Evolutionary conservation across 129 eudicot genomes (phyloP), one percentile per base, ranked within the genome.

Genomic region (Artemisia tridentata): DNA sequence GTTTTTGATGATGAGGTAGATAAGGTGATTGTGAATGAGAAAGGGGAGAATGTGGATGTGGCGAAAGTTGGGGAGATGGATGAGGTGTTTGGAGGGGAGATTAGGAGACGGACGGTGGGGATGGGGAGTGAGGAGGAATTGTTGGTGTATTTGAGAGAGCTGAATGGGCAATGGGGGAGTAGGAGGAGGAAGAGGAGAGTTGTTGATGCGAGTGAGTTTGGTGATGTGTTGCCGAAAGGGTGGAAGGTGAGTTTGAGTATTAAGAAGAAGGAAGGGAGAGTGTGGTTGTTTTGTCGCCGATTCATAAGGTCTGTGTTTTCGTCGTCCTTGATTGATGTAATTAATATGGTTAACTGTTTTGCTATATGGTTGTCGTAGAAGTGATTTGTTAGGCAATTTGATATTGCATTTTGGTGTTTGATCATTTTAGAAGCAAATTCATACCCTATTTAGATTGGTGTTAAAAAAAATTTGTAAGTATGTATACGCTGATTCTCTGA

Each of bases 141-240:
- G 76, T 74, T 92, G 71, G 96, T 75, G 74, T 89, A 81, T 76
- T 61, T 92, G 71, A 75, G 73, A n/a, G 88, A 84, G 7, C 71
- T 89, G 81, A 68, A 81, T 65, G 98, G 98, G 50, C 81, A 84
- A 59, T 92, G 98, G 98, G 95, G 95, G 46, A 92, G 92, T 83
- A 75, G 90, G 81, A 86, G 98, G 83, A 86, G 75, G 95, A 92
- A 88, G 89, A 86, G 81, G 78, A 86, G 81, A 82, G 81, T 86
- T 73, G 96, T 92, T 17, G 96, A 92, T 59, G 96, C 98, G 0
- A 73, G 72, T 57, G 86, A 75, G 50, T 89, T 89, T 27, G 98
- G 96, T 38, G 82, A 84, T 77, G 82, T 49, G 12, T 76, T 92
- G 82, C 96, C 96, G 0, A 79, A 83, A 52, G 95, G 95, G 34